Conservation (phyloP, 345 rosid genomes). For the Ceriops tagal region DNA sequence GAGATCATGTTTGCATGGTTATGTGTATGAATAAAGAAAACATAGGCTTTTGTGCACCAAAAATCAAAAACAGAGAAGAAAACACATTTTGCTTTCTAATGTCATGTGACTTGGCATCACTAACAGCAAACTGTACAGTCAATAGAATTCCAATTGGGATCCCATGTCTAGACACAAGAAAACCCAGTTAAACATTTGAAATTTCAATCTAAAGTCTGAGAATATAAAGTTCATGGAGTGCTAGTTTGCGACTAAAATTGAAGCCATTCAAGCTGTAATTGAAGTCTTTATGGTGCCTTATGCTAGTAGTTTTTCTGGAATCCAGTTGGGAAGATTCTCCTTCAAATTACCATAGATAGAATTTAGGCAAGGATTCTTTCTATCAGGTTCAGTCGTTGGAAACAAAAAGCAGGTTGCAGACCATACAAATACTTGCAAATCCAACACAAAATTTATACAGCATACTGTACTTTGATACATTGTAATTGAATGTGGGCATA, state of each 20-base stretch:
- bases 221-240: neutral
- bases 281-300: neutral
- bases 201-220: neutral
- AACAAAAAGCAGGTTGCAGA: no score
- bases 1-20: neutral
- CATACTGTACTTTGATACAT: neutral
- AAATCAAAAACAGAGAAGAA: neutral
- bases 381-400: no score
- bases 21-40: neutral
- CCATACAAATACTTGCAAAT: no score
- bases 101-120: no score
- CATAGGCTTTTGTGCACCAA: neutral
- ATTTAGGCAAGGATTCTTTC: neutral
- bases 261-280: neutral
- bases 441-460: neutral
- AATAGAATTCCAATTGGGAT: neutral
- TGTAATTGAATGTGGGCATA: neutral
- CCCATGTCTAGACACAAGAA: neutral
- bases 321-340: neutral
- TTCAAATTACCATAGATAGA: neutral
- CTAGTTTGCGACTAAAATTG: neutral
- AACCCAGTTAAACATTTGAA: neutral
- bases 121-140: neutral
- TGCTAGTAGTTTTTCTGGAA: neutral
- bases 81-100: neutral